Evolutionary conservation across 2,329 filamentous ascomycete species (phyloP).

Genomic region (Colletotrichum magnum): DNA sequence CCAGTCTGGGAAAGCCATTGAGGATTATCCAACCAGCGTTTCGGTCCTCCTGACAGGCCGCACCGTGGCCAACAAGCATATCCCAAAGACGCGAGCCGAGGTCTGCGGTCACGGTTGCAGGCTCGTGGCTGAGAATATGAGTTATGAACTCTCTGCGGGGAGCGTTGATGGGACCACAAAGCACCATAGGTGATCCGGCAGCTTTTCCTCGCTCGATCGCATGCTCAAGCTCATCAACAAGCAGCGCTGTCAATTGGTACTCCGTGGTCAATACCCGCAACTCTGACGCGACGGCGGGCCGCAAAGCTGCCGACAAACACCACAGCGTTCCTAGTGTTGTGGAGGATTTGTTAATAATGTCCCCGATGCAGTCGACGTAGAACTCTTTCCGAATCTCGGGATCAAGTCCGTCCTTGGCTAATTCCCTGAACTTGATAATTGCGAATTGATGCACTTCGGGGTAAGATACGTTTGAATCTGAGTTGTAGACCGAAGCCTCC

Average conservation of each 20-base stretch:
- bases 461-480: slow-evolving; percentile 69
- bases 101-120: slow-evolving; percentile 72
- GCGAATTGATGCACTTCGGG: slow-evolving; percentile 76
- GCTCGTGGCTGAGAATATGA: slow-evolving; percentile 72
- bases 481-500: slow-evolving; percentile 73
- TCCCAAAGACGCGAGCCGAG: slow-evolving; percentile 79
- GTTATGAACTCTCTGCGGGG: slow-evolving; percentile 71
- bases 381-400: slow-evolving; percentile 71
- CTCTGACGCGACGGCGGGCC: slow-evolving; percentile 62
- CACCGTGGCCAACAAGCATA: slow-evolving; percentile 76
- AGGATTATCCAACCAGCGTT: slow-evolving; percentile 79
- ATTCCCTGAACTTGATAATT: slow-evolving; percentile 69
- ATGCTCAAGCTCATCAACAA: slow-evolving; percentile 76
- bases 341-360: slow-evolving; percentile 74
- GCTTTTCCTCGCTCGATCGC: slow-evolving; percentile 59
- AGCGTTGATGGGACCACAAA: slow-evolving; percentile 63
- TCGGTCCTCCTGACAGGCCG: slow-evolving; percentile 72
- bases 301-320: slow-evolving; percentile 68
- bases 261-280: slow-evolving; percentile 70
- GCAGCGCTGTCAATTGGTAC: slow-evolving; percentile 72
- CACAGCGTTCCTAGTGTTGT: slow-evolving; percentile 82
- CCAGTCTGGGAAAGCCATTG: slow-evolving; percentile 60
- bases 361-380: slow-evolving; percentile 76
- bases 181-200: slow-evolving; percentile 58
- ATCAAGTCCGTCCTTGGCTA: slow-evolving; percentile 71